These are phyloP conservation scores for Trypanosoma scelopori DNA, from an alignment of 208 protist species.

Conservation along the genomic window DNA sequence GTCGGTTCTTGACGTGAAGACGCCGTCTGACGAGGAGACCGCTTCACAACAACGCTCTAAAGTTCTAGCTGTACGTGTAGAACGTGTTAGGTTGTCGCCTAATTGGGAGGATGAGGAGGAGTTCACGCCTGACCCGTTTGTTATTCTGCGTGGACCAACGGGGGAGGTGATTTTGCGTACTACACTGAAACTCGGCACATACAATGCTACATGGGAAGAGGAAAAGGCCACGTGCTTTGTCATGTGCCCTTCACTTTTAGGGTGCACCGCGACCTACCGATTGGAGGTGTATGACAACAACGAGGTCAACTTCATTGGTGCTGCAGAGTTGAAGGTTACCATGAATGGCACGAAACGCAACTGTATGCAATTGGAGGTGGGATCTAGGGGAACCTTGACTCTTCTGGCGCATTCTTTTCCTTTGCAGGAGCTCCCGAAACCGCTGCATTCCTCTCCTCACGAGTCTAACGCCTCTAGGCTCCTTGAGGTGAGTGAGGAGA, in stretches of 20 bases:
- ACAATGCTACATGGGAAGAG: slow-evolving; percentile 45
- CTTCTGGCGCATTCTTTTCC: slow-evolving; percentile 35
- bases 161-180: slow-evolving; percentile 60
- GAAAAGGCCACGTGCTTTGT: slow-evolving; percentile 77
- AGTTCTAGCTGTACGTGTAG: slow-evolving; percentile 56
- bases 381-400: slow-evolving; percentile 18
- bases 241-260: slow-evolving; percentile 54
- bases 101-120: slow-evolving; percentile 37
- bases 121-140: slow-evolving; percentile 77
- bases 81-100: slow-evolving; percentile 40
- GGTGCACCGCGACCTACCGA: slow-evolving; percentile 48
- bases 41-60: slow-evolving; percentile 26
- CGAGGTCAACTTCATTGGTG: slow-evolving; percentile 45
- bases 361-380: slow-evolving; percentile 39
- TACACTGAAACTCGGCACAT: slow-evolving; percentile 49
- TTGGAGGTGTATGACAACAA: slow-evolving; percentile 86
- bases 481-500: slow-evolving; percentile 22
- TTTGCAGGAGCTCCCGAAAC: slow-evolving; percentile 34
- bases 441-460: slow-evolving; percentile 20
- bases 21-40: slow-evolving; percentile 32
- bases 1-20: slow-evolving; percentile 50
- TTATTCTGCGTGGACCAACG: slow-evolving; percentile 56
- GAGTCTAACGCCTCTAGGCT: slow-evolving; percentile 11
- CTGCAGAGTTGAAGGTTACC: slow-evolving; percentile 42
- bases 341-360: slow-evolving; percentile 52